phyloP scores from a whole-genome alignment of 1,139 yeast species.

The Meyerozyma smithsonii region DNA sequence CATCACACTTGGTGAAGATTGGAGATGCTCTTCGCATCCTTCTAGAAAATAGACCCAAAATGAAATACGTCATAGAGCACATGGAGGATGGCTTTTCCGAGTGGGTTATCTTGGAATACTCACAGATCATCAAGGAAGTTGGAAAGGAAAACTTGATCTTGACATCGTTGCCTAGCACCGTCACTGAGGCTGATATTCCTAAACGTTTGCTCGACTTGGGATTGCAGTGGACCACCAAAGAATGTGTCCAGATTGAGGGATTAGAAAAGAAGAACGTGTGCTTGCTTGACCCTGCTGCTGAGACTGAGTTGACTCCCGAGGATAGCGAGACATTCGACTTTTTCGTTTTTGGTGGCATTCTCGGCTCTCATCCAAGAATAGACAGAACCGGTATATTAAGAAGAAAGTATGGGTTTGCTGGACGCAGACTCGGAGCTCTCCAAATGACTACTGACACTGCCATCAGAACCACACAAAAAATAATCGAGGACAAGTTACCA shows the following conservation, averaged over 20 bases:
- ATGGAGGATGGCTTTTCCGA: slow-evolving; percentile 97
- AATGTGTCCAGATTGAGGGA: slow-evolving; percentile 49
- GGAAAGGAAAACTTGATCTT: slow-evolving; percentile 72
- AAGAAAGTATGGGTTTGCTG: slow-evolving; percentile 71
- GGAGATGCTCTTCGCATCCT: slow-evolving; percentile 1
- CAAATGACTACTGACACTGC: slow-evolving; percentile 99
- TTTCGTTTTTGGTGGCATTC: slow-evolving; percentile 92
- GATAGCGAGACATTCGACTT: slow-evolving; percentile 69
- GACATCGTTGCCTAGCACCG: slow-evolving; percentile 67
- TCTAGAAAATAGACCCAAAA: slow-evolving; percentile 16
- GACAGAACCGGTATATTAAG: slow-evolving; percentile 91
- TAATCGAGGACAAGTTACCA: slow-evolving; percentile 49
- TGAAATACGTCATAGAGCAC: slow-evolving; percentile 93
- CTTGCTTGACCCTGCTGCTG: slow-evolving; percentile 84
- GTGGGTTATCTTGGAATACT: slow-evolving; percentile 89
- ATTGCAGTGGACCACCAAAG: slow-evolving; percentile 76
- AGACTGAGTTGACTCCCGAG: slow-evolving; percentile 61
- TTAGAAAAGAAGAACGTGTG: slow-evolving; percentile 59
- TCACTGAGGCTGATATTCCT: slow-evolving; percentile 66
- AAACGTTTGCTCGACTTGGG: slow-evolving; percentile 53
- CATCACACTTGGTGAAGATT: not conserved
- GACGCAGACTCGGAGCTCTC: slow-evolving; percentile 77
- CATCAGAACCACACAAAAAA: slow-evolving; percentile 79
- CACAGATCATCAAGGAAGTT: slow-evolving; percentile 75
- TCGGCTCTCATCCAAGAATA: slow-evolving; percentile 95